Evolutionary conservation across 176 grass and related monocot species (phyloP), one percentile per base, ranked within the genome.

Genomic region (Musa itinerans): DNA sequence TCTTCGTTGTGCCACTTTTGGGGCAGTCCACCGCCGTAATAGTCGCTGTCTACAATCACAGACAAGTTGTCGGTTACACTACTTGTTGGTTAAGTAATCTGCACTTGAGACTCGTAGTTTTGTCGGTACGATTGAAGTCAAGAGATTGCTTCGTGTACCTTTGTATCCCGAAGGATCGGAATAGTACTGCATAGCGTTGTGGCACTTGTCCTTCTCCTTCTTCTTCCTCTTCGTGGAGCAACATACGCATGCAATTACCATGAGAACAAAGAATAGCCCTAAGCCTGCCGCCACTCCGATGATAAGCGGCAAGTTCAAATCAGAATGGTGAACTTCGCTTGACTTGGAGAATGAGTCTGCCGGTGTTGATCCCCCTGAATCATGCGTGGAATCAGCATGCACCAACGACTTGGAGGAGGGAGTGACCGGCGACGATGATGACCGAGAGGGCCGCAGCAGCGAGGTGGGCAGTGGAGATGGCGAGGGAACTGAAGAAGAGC

Each of bases 1-100:
- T 71, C 78, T 2, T 71, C 72, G 70, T 83, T 81, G 59, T 85
- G 77, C 88, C 88, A 89, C 69, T 51, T 82, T 20, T 81, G 64
- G 2, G 63, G 55, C 16, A 73, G 8, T 0, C 54, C 80, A 59
- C n/a, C 29, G 10, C 54, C 74, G 1, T 78, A 56, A 49, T 83
- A 89, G 54, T 72, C 61, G 19, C 75, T 56, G 9, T 74, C 72
- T 56, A 29, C 6, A 26, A 57, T 27, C 24, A 17, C 52, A 53
- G 54, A 3, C 2, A 74, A 54, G 20, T 25, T 15, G 15, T 19
- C 20, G 34, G 34, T 43, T 43, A 5, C 34, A 43, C 34, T 43
- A 0, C 34, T 66, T 9, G 2, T 29, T 5, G 12, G 3, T 29
- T 66, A 3, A 9, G 9, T 63, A 8, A 21, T 61, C n/a, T 8